Conservation (phyloP, 805 yeast species). For the Saturnispora sanitii region DNA sequence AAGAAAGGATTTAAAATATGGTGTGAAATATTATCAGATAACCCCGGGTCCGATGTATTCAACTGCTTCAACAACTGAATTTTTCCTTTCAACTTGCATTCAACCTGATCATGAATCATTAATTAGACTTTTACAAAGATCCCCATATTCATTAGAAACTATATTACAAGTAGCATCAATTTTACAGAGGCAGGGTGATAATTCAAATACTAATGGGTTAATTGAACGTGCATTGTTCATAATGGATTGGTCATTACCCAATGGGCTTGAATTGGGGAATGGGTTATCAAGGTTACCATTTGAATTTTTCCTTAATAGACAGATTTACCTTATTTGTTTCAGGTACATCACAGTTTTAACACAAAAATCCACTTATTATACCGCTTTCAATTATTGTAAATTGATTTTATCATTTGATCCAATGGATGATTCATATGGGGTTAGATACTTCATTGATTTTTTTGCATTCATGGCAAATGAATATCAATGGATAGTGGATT, state of each 20-base stretch:
- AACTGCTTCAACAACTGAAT: constrained; percentile 32
- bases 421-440: constrained; percentile 76
- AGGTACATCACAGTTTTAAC: constrained; percentile 61
- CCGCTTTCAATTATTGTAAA: constrained; percentile 72
- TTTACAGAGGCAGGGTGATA: constrained; percentile 67
- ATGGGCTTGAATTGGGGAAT: constrained; percentile 45
- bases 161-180: constrained; percentile 72
- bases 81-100: constrained; percentile 51
- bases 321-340: constrained; percentile 63
- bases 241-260: constrained; percentile 64
- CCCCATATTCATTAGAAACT: constrained; percentile 71
- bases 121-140: constrained; percentile 43
- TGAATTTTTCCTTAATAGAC: constrained; percentile 65
- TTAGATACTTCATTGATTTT: constrained; percentile 71
- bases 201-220: constrained; percentile 59
- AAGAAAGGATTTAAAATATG: constrained; percentile 29
- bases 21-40: constrained; percentile 51
- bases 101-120: constrained; percentile 76
- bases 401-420: constrained; percentile 59
- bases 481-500: constrained; percentile 47
- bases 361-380: constrained; percentile 65
- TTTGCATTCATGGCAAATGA: constrained; percentile 63
- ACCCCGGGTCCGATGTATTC: constrained; percentile 22
- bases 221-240: constrained; percentile 71
- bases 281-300: constrained; percentile 64